Base-by-base conservation (phyloP, 768 basidiomycete genomes). In the Kwoniella sp. region DNA sequence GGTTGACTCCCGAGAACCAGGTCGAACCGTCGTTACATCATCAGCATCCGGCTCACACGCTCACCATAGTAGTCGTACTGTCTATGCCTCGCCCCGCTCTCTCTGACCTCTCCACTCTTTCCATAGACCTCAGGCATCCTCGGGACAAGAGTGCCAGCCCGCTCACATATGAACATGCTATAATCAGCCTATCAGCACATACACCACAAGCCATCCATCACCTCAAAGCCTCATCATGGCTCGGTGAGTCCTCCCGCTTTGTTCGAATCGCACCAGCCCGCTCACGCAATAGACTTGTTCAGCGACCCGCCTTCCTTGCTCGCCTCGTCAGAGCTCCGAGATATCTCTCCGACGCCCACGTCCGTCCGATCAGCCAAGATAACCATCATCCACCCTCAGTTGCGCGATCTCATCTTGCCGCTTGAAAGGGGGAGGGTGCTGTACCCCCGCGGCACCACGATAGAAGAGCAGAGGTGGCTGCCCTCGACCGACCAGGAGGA, bases 331-430 rank as follows among this genome's bases (percentile, higher is more conserved):
- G 60, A 70, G 43, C 63, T 70, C 0, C 55, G 65, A 5, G 68
- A 70, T 32, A 38, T 67, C 7, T 50, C 57, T 15, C 54, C 64
- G 22, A 33, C 41, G 11, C 68, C 68, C 1, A 43, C 58, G 1
- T 11, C 42, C 12, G 46, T 71, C 20, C 53, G 59, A n/a, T 47
- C 60, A 26, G 67, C 67, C 0, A 45, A 49, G 22, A 63, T 70
- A 19, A 71, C 68, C 11, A 71, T 68, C 32, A 56, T 73, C 34
- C 72, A 73, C 51, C 70, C 72, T 19, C 87, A 89, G 74, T 77
- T 89, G 25, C 80, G 87, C 29, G 87, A 89, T 75, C 81, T 89
- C 42, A 74, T 88, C 43, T 80, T 86, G 53, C 87, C 86, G 1
- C 77, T 81, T 5, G 80, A 83, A 33, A 47, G 57, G 22, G 46